A percentile compares a stretch with the other conserved stretches of the same genome.
Conservation (phyloP, 1,284 basidiomycete genomes). For the Porodaedalea pini region DNA sequence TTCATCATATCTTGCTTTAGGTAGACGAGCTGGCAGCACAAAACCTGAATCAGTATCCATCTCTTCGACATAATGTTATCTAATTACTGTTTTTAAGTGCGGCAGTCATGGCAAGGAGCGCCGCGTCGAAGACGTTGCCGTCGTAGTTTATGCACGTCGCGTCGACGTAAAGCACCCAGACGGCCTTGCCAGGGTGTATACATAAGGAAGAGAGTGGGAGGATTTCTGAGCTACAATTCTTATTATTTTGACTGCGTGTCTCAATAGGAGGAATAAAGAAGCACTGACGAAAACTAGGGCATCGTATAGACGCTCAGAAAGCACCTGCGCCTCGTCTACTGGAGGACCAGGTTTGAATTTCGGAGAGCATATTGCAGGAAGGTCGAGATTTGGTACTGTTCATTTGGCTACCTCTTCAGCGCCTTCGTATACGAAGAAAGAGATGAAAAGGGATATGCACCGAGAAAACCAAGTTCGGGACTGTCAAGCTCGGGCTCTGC, state of each 20-base stretch:
- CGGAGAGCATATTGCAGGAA: conserved; percentile 89
- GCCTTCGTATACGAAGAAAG: neutral
- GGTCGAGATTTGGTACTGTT: conserved; percentile 82
- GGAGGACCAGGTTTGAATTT: conserved; percentile 95
- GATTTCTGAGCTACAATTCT: conserved; percentile 57
- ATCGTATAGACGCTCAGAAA: conserved; percentile 80
- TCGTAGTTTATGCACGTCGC: conserved; percentile 95
- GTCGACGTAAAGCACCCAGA: conserved; percentile 92
- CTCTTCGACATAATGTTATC: conserved; percentile 18
- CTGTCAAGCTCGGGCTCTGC: conserved; percentile 80
- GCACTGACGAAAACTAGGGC: conserved; percentile 64
- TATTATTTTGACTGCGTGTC: neutral
- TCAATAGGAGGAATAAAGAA: conserved; percentile 6
- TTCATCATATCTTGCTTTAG: conserved; percentile 69
- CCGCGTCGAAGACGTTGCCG: conserved; percentile 91
- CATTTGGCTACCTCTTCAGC: neutral
- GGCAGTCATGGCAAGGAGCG: conserved; percentile 82
- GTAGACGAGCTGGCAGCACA: conserved; percentile 56
- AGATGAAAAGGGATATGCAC: conserved; percentile 40
- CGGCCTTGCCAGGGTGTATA: conserved; percentile 78
- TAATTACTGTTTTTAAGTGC: conserved; percentile 82
- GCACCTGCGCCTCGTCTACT: conserved; percentile 84
- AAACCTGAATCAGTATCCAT: neutral
- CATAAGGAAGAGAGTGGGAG: conserved; percentile 69
- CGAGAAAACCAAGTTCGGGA: conserved; percentile 77